These are phyloP conservation scores for Diaporthe destruens DNA, from an alignment of 2,329 filamentous ascomycete species.

Conservation along the genomic window DNA sequence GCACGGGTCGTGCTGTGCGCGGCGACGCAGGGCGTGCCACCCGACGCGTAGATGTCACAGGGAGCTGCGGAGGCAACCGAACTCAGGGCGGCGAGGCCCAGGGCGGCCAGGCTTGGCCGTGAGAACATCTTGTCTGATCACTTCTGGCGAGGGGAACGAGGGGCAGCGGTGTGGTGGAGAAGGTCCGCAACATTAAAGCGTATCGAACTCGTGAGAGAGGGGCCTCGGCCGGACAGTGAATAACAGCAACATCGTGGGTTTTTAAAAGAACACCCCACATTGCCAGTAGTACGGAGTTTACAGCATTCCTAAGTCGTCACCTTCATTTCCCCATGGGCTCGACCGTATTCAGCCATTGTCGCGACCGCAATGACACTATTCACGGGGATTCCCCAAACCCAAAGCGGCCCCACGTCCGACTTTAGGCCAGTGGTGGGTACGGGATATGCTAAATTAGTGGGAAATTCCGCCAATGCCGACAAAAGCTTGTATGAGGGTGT, in stretches of 20 bases:
- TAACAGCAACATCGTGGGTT: not conserved
- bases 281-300: too few species aligned
- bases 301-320: not conserved
- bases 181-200: not conserved
- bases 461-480: constrained; percentile 38
- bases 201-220: not conserved
- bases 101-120: constrained; percentile 45
- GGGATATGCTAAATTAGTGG: not conserved
- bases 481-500: constrained; percentile 26
- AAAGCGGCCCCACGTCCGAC: not conserved
- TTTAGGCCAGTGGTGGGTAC: constrained; percentile 24
- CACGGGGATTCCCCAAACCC: constrained; percentile 1
- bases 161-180: not conserved
- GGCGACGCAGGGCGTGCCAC: constrained; percentile 72
- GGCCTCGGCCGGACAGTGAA: not conserved
- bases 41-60: constrained; percentile 71
- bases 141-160: constrained; percentile 4
- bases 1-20: constrained; percentile 76
- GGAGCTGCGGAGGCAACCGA: constrained; percentile 65
- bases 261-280: constrained; percentile 1
- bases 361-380: constrained; percentile 14
- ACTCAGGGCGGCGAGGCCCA: constrained; percentile 52
- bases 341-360: constrained; percentile 12
- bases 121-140: constrained; percentile 38
- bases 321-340: not conserved